Conservation (phyloP, 345 rosid species). For the Populus tremula region DNA sequence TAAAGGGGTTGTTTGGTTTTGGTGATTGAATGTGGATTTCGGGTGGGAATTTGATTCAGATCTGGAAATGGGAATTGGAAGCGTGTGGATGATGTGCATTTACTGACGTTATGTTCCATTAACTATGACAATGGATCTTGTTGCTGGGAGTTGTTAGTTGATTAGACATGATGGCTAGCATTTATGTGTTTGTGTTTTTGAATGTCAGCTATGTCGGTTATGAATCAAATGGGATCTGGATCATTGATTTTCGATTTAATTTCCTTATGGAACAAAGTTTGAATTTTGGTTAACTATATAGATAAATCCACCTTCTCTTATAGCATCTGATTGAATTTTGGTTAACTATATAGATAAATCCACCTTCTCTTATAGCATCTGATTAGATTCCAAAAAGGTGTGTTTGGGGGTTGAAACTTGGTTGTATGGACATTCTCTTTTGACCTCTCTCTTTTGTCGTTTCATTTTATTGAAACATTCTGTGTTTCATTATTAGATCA, state of each 20-base stretch:
- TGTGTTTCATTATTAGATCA: background rate
- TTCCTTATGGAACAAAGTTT: background rate
- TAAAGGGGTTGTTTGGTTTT: background rate
- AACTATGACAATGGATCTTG: background rate
- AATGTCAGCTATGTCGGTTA: background rate
- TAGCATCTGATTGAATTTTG: background rate
- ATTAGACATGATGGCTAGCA: background rate
- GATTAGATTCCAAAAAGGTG: background rate
- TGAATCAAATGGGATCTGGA: background rate
- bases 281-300: background rate
- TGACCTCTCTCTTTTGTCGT: background rate
- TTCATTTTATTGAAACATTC: background rate
- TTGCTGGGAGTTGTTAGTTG: background rate
- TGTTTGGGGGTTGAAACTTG: background rate
- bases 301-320: background rate
- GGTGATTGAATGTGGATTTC: background rate
- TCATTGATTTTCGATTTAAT: background rate
- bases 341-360: background rate
- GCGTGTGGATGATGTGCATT: background rate
- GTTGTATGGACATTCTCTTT: background rate
- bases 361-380: background rate
- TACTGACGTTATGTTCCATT: background rate
- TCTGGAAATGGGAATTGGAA: conserved; percentile 5
- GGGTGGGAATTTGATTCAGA: background rate
- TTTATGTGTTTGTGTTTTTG: background rate